Evolutionary conservation across 2,329 filamentous ascomycete species (phyloP).

Genomic region (Paracamarosporium sp.): DNA sequence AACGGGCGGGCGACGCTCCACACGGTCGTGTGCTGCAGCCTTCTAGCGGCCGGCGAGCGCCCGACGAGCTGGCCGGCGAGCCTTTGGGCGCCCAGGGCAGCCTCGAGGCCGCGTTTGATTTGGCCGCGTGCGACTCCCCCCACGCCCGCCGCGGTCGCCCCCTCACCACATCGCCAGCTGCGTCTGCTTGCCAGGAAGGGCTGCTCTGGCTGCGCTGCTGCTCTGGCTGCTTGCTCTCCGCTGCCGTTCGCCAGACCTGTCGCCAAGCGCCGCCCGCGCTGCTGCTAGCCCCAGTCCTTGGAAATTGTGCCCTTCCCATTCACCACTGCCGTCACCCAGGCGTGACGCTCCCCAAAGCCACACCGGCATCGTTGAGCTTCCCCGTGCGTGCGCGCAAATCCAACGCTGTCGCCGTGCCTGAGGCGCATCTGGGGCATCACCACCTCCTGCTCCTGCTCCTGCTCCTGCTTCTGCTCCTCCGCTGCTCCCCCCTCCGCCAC

Average conservation of each 20-base stretch:
- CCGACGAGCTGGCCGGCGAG: neutral
- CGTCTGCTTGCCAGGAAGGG: neutral
- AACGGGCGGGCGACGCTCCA: neutral
- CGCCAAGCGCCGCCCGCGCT: conserved; percentile 18
- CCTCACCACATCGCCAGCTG: conserved; percentile 3
- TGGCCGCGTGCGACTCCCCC: neutral
- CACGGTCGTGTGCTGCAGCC: neutral
- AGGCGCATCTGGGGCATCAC: conserved; percentile 3
- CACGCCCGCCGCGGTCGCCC: neutral
- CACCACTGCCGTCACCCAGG: conserved; percentile 1
- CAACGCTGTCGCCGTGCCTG: conserved; percentile 4
- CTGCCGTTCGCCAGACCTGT: conserved; percentile 17
- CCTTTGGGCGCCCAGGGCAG: neutral
- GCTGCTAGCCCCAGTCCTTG: conserved; percentile 15
- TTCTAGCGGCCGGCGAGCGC: neutral
- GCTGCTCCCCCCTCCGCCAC: too few relatives aligned
- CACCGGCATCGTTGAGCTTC: neutral
- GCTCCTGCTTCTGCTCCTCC: conserved; percentile 34
- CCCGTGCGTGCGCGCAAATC: conserved; percentile 9
- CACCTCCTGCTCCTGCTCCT: conserved; percentile 38
- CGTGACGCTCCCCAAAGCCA: neutral
- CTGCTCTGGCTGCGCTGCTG: too few relatives aligned
- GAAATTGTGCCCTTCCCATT: conserved; percentile 17
- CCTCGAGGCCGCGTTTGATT: conserved; percentile 1
- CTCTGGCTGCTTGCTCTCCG: too few relatives aligned